Conservation (phyloP, 208 protist genomes). For the Trypanosoma lewisi region DNA sequence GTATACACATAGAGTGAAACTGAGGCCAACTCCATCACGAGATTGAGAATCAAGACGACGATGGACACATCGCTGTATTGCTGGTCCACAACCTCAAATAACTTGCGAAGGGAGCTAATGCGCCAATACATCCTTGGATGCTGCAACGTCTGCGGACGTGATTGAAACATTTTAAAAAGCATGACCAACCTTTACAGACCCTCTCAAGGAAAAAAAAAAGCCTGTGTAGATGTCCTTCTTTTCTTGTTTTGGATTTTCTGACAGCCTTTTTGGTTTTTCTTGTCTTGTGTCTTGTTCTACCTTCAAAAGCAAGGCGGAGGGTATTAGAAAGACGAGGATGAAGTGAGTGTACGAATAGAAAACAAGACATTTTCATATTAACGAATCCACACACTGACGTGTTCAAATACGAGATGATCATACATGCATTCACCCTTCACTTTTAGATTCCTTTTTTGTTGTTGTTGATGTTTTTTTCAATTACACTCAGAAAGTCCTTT, state of each 20-base stretch:
- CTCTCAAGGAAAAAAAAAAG: background rate
- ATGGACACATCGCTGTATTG: conserved; percentile 60
- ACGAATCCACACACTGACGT: too few relatives aligned
- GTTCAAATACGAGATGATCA: background rate
- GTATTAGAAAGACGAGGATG: too few relatives aligned
- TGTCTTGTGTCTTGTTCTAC: too few relatives aligned
- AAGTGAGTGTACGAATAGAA: too few relatives aligned
- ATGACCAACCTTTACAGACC: background rate
- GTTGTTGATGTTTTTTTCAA: background rate
- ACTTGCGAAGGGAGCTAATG: conserved; percentile 43
- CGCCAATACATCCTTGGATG: conserved; percentile 10
- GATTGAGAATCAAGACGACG: conserved; percentile 46
- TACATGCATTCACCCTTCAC: background rate
- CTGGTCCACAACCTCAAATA: conserved; percentile 45
- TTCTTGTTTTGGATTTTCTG: conserved; percentile 7
- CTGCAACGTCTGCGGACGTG: background rate
- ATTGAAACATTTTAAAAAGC: conserved; percentile 4
- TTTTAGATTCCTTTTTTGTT: too few relatives aligned
- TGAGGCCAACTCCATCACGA: conserved; percentile 53
- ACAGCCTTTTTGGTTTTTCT: too few relatives aligned
- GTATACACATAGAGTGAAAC: conserved; percentile 75
- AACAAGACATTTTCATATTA: too few relatives aligned
- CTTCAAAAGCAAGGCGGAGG: too few relatives aligned
- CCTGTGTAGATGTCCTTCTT: background rate
- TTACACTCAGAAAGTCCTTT: background rate